Base-by-base conservation (phyloP, 441 rosid species). In the Mallotus repandus region DNA sequence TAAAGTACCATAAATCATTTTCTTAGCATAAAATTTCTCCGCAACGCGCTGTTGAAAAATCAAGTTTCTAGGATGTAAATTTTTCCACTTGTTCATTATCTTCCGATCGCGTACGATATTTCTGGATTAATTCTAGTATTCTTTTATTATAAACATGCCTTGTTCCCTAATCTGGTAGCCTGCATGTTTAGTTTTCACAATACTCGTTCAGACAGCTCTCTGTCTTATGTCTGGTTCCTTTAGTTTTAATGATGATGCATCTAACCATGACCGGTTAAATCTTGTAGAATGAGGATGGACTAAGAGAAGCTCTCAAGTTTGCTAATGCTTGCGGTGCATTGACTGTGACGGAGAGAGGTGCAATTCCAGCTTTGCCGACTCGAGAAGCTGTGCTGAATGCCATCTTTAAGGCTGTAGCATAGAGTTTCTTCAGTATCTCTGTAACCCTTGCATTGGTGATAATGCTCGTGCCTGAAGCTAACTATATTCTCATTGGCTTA, bases 261-360 rank as follows among this genome's bases (percentile, higher is more conserved):
- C 68, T 25, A 46, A 64, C 43, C 21, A 18, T 3, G 15, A 35
- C 53, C 38, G n/a, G 10, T 32, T 64, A 10, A 41, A 52, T 49
- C 32, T 59, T 78, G 76, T 63, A 95, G 99, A 86, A 90, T 21
- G 98, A 95, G 76, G 85, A 74, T 35, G 82, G 79, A 78, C 80
- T 95, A 41, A 82, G 89, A 83, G 93, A 89, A 5, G 95, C 94
- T 45, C 87, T 95, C 1, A 76, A 76, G 80, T 95, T 91, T 81
- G 94, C 99, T 14, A 95, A 95, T 72, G 96, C 89, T 2, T 94
- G 99, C 8, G 99, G 98, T 46, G 99, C 99, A 55, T 84, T 95
- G 77, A 89, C 99, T 0, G 99, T 92, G 48, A 92, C 63, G 25
- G 95, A 86, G 74, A 87, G 99, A 84, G 99, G 97, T 49, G 97